Conservation (phyloP, 305 asterid species). For the Solanum hybrid region DNA sequence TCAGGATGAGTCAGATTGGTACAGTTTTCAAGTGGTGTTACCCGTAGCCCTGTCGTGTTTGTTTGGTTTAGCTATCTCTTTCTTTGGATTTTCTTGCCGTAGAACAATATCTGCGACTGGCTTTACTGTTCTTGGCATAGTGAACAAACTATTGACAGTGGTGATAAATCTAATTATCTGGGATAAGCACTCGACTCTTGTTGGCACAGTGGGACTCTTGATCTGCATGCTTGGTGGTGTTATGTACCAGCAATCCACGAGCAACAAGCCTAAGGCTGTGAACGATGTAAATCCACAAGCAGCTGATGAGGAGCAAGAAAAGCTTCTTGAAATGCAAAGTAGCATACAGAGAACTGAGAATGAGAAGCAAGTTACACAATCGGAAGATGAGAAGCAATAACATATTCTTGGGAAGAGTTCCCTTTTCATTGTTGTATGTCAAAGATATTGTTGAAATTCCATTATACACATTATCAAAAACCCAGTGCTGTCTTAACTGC, state of each 20-base stretch:
- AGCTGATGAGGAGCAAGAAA: slow-evolving; percentile 58
- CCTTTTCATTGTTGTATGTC: not conserved
- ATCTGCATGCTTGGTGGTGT: slow-evolving; percentile 88
- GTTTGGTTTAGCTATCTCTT: slow-evolving; percentile 84
- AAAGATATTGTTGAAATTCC: slow-evolving; percentile 1
- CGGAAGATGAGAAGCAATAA: slow-evolving; percentile 40
- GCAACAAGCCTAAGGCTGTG: slow-evolving; percentile 37
- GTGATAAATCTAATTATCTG: slow-evolving; percentile 79
- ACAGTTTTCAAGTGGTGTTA: slow-evolving; percentile 60
- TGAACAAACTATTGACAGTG: slow-evolving; percentile 82
- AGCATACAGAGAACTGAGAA: slow-evolving; percentile 21
- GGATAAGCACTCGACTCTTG: slow-evolving; percentile 81
- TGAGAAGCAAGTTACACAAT: slow-evolving; percentile 23
- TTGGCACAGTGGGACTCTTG: slow-evolving; percentile 83
- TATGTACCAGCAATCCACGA: slow-evolving; percentile 78
- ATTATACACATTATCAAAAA: not conserved
- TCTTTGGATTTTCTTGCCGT: slow-evolving; percentile 91
- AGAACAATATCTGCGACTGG: slow-evolving; percentile 91
- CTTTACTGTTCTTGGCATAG: slow-evolving; percentile 91
- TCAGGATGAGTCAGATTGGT: slow-evolving; percentile 62
- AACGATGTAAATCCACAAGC: slow-evolving; percentile 28
- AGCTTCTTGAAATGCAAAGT: slow-evolving; percentile 65
- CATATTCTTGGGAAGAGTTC: not conserved
- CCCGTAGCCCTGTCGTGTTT: slow-evolving; percentile 80
- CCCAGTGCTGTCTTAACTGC: not conserved